A percentile compares a stretch with the other conserved stretches of the same genome.
Evolutionary conservation across 768 basidiomycete species (phyloP).

Genomic region (Favolaschia claudopus): DNA sequence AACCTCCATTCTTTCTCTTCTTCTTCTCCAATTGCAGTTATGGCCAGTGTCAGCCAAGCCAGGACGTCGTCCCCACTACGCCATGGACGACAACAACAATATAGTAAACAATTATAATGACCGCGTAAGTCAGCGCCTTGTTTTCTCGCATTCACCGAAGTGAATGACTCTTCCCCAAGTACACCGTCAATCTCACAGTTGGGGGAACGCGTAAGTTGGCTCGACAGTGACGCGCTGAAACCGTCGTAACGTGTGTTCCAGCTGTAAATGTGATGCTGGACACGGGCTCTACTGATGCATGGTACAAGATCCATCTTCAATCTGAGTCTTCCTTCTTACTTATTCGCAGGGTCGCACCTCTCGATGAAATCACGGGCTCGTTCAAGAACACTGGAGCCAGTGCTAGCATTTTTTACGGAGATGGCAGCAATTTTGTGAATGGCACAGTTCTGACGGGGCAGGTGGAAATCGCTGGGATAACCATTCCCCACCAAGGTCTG

Average conservation of each 20-base stretch:
- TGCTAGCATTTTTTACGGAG: slow-evolving; percentile 40
- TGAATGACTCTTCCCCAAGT: background rate
- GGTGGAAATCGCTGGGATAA: slow-evolving; percentile 40
- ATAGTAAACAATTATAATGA: slow-evolving; percentile 26
- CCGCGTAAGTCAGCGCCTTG: slow-evolving; percentile 8
- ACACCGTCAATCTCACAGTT: slow-evolving; percentile 22
- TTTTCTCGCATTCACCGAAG: background rate
- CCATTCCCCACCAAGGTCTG: slow-evolving; percentile 32
- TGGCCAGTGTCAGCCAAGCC: slow-evolving; percentile 18
- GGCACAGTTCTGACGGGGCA: slow-evolving; percentile 43
- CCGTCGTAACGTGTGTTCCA: background rate
- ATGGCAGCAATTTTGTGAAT: slow-evolving; percentile 42
- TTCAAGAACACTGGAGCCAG: slow-evolving; percentile 43
- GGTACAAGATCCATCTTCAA: slow-evolving; percentile 27
- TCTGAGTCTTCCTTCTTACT: background rate
- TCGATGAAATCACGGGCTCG: slow-evolving; percentile 37
- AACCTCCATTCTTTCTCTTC: slow-evolving; percentile 20
- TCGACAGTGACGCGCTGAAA: background rate
- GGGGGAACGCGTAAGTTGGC: slow-evolving; percentile 17
- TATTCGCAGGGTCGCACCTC: slow-evolving; percentile 41
- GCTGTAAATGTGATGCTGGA: slow-evolving; percentile 44
- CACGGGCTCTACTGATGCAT: slow-evolving; percentile 48
- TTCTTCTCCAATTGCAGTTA: slow-evolving; percentile 19
- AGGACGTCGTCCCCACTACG: slow-evolving; percentile 16
- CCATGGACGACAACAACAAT: slow-evolving; percentile 19